A percentile compares a stretch with the other conserved stretches of the same genome.
Conservation (phyloP, 805 yeast genomes). For the Kodamaea fukazawae region DNA sequence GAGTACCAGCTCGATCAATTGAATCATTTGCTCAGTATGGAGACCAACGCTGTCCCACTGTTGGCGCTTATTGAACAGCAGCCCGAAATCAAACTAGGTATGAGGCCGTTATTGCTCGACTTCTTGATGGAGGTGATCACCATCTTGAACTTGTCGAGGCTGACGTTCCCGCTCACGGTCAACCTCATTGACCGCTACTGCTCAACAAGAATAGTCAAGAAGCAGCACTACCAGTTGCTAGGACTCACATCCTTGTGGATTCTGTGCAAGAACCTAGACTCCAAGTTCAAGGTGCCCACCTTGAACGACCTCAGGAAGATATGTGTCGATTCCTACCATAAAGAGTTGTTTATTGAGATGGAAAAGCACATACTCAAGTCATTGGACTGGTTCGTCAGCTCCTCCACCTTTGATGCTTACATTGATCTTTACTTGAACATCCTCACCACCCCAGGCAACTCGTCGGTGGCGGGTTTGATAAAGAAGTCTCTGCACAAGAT, state of each 20-base stretch:
- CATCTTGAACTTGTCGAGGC: slow-evolving; percentile 37
- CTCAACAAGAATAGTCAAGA: slow-evolving; percentile 43
- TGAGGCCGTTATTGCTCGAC: slow-evolving; percentile 44
- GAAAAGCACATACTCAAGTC: slow-evolving; percentile 65
- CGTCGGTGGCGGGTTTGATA: slow-evolving; percentile 11
- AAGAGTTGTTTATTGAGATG: slow-evolving; percentile 58
- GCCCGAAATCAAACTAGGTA: slow-evolving; percentile 43
- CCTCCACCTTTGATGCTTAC: slow-evolving; percentile 62
- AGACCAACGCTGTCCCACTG: slow-evolving; percentile 20
- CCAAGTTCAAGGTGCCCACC: slow-evolving; percentile 57
- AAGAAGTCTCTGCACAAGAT: slow-evolving; percentile 21
- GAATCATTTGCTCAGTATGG: slow-evolving; percentile 29
- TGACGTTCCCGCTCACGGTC: slow-evolving; percentile 45
- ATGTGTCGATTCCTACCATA: slow-evolving; percentile 58
- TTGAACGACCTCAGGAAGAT: slow-evolving; percentile 50
- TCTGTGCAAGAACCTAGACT: slow-evolving; percentile 47
- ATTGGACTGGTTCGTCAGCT: slow-evolving; percentile 61
- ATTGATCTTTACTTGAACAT: slow-evolving; percentile 54
- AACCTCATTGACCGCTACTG: slow-evolving; percentile 45
- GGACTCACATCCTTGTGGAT: slow-evolving; percentile 46
- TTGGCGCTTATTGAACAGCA: slow-evolving; percentile 41
- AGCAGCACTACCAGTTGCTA: slow-evolving; percentile 44
- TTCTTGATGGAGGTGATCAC: slow-evolving; percentile 45
- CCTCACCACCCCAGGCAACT: slow-evolving; percentile 21
- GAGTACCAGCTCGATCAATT: slow-evolving; percentile 48